Conservation (phyloP, 306 rosid species). For the Lotus japonicus region DNA sequence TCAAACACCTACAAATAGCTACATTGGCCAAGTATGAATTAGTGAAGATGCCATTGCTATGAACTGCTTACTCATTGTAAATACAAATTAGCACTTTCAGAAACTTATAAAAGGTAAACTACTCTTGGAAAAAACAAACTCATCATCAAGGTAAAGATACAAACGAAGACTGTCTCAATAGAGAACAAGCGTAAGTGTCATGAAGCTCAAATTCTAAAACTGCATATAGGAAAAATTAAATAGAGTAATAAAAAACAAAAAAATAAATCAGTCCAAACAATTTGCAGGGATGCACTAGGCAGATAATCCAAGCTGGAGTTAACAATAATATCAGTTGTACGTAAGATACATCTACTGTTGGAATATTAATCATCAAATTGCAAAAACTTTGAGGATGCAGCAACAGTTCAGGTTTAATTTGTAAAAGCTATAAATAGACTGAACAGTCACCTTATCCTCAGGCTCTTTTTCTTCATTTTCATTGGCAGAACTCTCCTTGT, state of each 20-base stretch:
- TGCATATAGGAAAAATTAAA: background rate
- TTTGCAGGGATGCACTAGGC: background rate
- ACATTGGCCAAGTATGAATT: background rate
- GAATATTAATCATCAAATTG: background rate
- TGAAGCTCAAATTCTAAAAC: background rate
- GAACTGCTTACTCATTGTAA: background rate
- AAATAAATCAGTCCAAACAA: background rate
- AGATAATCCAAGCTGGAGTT: background rate
- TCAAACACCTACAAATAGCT: background rate
- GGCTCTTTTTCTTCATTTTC: slow-evolving; percentile 75
- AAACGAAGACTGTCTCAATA: background rate
- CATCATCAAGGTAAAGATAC: background rate
- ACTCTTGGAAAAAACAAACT: background rate
- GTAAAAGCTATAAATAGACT: background rate
- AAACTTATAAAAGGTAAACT: background rate
- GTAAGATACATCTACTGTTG: background rate
- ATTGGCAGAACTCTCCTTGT: slow-evolving; percentile 56
- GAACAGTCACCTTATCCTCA: slow-evolving; percentile 70
- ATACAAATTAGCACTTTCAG: background rate
- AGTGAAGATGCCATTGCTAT: background rate
- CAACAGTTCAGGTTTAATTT: background rate
- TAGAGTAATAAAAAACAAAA: background rate
- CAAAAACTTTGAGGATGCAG: background rate
- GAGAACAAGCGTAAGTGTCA: background rate
- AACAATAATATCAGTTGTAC: background rate